Evolutionary conservation across 2,329 filamentous ascomycete genomes (phyloP).

Genomic region (Periconia macrospinosa): DNA sequence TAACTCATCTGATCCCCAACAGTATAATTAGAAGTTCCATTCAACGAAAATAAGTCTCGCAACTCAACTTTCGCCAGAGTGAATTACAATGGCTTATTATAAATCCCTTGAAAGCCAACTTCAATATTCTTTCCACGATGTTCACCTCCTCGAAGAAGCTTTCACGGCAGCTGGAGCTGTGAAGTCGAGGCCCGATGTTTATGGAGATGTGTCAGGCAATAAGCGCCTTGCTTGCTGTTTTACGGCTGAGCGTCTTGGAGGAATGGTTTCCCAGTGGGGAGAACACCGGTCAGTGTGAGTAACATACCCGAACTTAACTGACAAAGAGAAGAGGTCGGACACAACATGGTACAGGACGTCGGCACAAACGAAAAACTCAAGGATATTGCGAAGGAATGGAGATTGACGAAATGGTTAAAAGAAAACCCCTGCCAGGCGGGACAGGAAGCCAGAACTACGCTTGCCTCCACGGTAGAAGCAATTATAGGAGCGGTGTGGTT

Average conservation of each 20-base stretch:
- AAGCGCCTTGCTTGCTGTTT: background rate
- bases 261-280: background rate
- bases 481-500: background rate
- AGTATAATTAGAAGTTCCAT: background rate
- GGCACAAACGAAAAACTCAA: background rate
- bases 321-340: background rate
- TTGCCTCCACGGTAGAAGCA: background rate
- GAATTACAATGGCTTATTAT: background rate
- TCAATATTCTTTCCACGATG: background rate
- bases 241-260: background rate
- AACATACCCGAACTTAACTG: background rate
- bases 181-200: background rate
- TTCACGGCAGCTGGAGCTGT: background rate
- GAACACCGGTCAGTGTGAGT: background rate
- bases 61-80: background rate
- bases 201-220: background rate
- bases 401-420: background rate
- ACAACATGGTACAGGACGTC: background rate
- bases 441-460: background rate
- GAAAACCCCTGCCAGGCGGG: background rate
- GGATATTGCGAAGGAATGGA: background rate
- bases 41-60: background rate
- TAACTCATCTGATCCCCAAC: too few relatives aligned
- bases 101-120: background rate
- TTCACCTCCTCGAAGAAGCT: background rate